Base-by-base conservation (phyloP, 129 eudicot species). In the Arctium minus region DNA sequence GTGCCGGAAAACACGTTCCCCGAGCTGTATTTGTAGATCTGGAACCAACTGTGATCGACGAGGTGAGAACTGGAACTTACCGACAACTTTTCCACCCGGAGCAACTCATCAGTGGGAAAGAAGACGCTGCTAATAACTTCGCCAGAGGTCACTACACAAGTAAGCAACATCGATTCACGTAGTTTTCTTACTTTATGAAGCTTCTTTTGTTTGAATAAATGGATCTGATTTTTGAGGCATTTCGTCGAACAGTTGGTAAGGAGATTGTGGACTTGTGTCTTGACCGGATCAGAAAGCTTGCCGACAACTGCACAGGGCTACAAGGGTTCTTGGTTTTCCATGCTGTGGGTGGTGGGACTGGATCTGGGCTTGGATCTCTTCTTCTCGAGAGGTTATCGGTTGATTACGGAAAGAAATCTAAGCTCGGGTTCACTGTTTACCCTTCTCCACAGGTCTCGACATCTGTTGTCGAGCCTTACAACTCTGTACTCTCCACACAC, bases 281-380 rank as follows among this genome's bases (percentile, higher is more conserved):
- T 53, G 97, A 92, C 70, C 82, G 97, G 10, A 90, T 92, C 70
- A 77, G 97, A 81, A 92, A 92, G 92, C 89, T 92, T 38, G 97
- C 97, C 0, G 97, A 92, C 72, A 92, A 92, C 77, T 92, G 97
- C 78, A 92, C 97, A 15, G 97, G 97, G 15, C 85, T 92, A 6
- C 97, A 92, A 80, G 97, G 97, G 33, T 92, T 92, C 69, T 62
- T 92, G 36, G 97, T 92, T 6, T 92, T 92, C 73, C 97, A 92
- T 44, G 97, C 97, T 13, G 97, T 92, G 0, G 97, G 97, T 17
- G 97, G 97, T 76, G 97, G 97, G 1, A 92, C 97, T 68, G 97
- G 97, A 10, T 92, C 97, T 35, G 97, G 97, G 0, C 91, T 92
- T 13, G 97, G 97, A 29, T 92, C 97, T 60, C 86, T 92, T 11